Conservation (phyloP, 352 stramenopile genomes). For the Phytophthora rubi region DNA sequence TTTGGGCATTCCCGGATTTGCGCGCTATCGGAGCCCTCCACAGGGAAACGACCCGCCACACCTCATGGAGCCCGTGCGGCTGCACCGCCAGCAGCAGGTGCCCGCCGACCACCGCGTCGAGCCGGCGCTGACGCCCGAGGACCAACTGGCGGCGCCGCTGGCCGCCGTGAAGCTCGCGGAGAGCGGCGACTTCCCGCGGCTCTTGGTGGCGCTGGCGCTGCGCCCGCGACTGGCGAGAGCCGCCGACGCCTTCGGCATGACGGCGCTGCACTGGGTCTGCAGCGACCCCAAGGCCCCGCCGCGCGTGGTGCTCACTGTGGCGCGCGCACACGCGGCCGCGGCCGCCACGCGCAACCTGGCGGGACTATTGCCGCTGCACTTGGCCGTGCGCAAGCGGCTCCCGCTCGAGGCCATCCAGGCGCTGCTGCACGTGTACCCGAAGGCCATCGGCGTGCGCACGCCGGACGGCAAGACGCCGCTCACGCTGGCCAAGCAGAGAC, state of each 20-base stretch:
- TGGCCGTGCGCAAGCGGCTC: conserved; percentile 69
- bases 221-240: conserved; percentile 49
- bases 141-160: conserved; percentile 24
- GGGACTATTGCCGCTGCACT: conserved; percentile 69
- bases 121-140: conserved; percentile 17
- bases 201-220: conserved; percentile 52
- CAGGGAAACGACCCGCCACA: conserved; percentile 2
- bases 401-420: conserved; percentile 66
- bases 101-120: conserved; percentile 20
- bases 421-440: conserved; percentile 72
- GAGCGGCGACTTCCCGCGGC: conserved; percentile 49
- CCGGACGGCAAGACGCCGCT: conserved; percentile 57
- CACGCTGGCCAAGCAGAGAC: conserved; percentile 49
- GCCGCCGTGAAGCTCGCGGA: conserved; percentile 52
- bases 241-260: conserved; percentile 77
- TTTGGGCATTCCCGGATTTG: conserved; percentile 35
- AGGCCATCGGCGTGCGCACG: conserved; percentile 53
- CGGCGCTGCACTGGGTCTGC: conserved; percentile 84
- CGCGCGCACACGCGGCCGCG: conserved; percentile 52
- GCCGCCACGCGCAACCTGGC: conserved; percentile 56
- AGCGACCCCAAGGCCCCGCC: conserved; percentile 57
- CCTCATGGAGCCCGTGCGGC: conserved; percentile 35
- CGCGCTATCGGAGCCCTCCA: not conserved
- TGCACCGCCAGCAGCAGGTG: conserved; percentile 38
- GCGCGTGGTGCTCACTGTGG: conserved; percentile 57